Evolutionary conservation across 352 stramenopile species (phyloP).

Genomic region (Peronospora destructor): DNA sequence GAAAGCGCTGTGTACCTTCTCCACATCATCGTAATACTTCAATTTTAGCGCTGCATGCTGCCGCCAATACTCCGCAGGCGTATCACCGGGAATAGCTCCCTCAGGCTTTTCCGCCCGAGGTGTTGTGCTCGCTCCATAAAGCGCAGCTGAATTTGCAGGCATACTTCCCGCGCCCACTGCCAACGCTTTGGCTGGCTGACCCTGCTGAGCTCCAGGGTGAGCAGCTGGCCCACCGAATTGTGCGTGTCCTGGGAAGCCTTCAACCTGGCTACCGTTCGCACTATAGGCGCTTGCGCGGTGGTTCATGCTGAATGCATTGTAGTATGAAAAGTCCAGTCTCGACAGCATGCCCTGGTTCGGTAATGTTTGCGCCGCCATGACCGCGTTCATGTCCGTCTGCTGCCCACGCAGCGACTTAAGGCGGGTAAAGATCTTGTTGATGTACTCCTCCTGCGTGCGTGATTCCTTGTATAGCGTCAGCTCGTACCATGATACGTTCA

Average conservation of each 20-base stretch:
- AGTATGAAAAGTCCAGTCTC: constrained; percentile 68
- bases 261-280: constrained; percentile 24
- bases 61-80: constrained; percentile 65
- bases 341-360: constrained; percentile 69
- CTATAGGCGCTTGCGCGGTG: constrained; percentile 27
- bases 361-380: constrained; percentile 52
- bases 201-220: constrained; percentile 23
- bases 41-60: constrained; percentile 68
- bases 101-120: constrained; percentile 20
- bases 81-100: constrained; percentile 29
- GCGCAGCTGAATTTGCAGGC: constrained; percentile 19
- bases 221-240: constrained; percentile 26
- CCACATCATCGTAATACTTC: constrained; percentile 80
- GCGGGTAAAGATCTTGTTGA: constrained; percentile 83
- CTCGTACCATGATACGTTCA: constrained; percentile 84
- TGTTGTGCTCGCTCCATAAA: constrained; percentile 20
- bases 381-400: constrained; percentile 64
- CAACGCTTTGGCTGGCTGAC: constrained; percentile 17
- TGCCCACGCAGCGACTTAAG: constrained; percentile 71
- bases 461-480: constrained; percentile 80
- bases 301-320: constrained; percentile 55
- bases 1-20: constrained; percentile 80
- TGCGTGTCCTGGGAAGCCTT: constrained; percentile 34
- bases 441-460: constrained; percentile 80
- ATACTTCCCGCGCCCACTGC: constrained; percentile 16